Conservation (phyloP, 495 filamentous ascomycete species). For the Neurospora sp. region DNA sequence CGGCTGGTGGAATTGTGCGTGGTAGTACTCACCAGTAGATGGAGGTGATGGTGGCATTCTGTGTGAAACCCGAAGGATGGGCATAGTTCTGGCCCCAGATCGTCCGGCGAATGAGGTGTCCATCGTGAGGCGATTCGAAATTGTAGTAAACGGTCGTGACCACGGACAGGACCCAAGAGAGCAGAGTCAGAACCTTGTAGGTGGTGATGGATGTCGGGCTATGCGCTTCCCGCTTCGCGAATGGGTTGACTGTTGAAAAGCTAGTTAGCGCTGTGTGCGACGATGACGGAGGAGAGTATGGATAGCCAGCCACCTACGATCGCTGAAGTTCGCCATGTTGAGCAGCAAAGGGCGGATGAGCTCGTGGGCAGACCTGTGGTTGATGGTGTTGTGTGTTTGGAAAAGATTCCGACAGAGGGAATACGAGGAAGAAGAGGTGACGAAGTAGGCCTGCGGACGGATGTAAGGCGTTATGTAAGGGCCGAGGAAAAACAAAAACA, state of each 20-base stretch:
- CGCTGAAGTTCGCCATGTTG: conserved; percentile 2
- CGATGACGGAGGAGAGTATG: not conserved
- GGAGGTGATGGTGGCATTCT: conserved; percentile 57
- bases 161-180: conserved; percentile 64
- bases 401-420: not conserved
- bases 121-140: conserved; percentile 49
- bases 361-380: not conserved
- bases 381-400: not conserved
- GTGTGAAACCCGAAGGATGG: conserved; percentile 62
- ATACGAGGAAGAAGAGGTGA: not conserved
- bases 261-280: not conserved
- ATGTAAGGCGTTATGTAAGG: not conserved
- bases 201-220: conserved; percentile 35
- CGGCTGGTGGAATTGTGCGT: not conserved
- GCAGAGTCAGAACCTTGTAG: conserved; percentile 57
- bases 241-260: conserved; percentile 50
- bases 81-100: conserved; percentile 63
- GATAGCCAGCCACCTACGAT: not conserved
- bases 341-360: not conserved
- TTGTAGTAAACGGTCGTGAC: conserved; percentile 62
- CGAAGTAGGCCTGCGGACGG: not conserved
- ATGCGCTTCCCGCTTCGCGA: conserved; percentile 53
- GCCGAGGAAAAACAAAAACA: not conserved
- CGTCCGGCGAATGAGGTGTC: conserved; percentile 38
- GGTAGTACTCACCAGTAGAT: conserved; percentile 59